These are phyloP conservation scores for Capsella rubella DNA, from an alignment of 441 rosid species.

Conservation along the genomic window DNA sequence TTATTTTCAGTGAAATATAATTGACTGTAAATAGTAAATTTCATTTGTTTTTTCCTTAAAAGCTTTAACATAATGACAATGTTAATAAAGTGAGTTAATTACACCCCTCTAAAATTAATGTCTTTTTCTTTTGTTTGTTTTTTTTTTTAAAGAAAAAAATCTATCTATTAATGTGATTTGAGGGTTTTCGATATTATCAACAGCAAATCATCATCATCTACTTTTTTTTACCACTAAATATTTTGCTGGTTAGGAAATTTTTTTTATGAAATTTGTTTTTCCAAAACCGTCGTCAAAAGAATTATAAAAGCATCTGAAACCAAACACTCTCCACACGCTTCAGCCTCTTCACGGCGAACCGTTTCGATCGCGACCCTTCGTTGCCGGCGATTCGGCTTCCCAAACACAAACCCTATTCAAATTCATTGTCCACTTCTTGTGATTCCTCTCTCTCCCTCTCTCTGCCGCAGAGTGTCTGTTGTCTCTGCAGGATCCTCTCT, in stretches of 20 bases:
- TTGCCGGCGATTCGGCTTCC: constrained; percentile 32
- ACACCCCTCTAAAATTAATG: too few relatives aligned
- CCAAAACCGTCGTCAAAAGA: neutral
- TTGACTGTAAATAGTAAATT: too few relatives aligned
- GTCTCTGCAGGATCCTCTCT: neutral
- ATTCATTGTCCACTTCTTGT: neutral
- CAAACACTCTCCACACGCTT: constrained; percentile 30
- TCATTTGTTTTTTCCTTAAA: too few relatives aligned
- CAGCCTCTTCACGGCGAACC: constrained; percentile 30
- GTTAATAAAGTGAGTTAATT: too few relatives aligned
- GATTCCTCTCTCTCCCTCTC: constrained; percentile 1
- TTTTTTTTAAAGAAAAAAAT: too few relatives aligned
- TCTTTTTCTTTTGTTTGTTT: too few relatives aligned
- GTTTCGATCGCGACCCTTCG: constrained; percentile 42
- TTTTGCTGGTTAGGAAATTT: neutral
- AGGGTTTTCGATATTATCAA: neutral
- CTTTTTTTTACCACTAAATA: too few relatives aligned
- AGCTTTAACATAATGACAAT: too few relatives aligned
- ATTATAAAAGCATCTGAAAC: constrained; percentile 18
- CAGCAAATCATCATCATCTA: too few relatives aligned
- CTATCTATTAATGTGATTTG: neutral
- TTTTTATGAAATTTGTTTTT: neutral
- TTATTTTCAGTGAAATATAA: too few relatives aligned
- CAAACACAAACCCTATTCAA: constrained; percentile 30
- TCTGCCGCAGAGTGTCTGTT: neutral